These are phyloP conservation scores for Pichia sp. DNA, from an alignment of 1,139 yeast genomes.

Conservation along the genomic window DNA sequence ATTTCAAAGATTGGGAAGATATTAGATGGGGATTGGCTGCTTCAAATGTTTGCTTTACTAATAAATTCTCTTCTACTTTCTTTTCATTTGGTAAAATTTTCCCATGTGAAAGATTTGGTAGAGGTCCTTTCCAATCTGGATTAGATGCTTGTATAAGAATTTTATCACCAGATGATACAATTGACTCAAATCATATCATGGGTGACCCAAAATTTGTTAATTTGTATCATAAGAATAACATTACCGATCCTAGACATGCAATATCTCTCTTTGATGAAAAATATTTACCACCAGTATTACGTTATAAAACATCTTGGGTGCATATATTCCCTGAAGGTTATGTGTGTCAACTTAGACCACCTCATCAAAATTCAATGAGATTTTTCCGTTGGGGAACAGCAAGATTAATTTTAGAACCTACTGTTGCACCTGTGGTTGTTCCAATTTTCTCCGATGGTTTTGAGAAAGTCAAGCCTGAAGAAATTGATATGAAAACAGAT, in stretches of 20 bases:
- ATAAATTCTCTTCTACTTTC: conserved; percentile 45
- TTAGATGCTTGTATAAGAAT: conserved; percentile 83
- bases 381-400: conserved; percentile 96
- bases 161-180: conserved; percentile 70
- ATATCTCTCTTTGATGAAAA: conserved; percentile 23
- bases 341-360: conserved; percentile 78
- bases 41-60: conserved; percentile 77
- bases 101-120: conserved; percentile 81
- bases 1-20: conserved; percentile 54
- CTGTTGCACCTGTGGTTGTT: conserved; percentile 78
- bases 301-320: conserved; percentile 75
- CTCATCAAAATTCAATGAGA: conserved; percentile 77
- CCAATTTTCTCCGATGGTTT: conserved; percentile 86
- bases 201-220: conserved; percentile 14
- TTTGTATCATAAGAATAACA: conserved; percentile 17
- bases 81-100: conserved; percentile 85
- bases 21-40: conserved; percentile 96
- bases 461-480: conserved; percentile 82
- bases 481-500: conserved; percentile 43
- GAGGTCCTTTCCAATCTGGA: conserved; percentile 87
- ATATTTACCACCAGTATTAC: conserved; percentile 41
- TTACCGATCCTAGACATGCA: conserved; percentile 31
- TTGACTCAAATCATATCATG: conserved; percentile 39
- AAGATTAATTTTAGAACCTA: conserved; percentile 71
- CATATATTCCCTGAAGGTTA: conserved; percentile 95